Conservation (phyloP, 768 basidiomycete genomes). For the Auricularia sp. region DNA sequence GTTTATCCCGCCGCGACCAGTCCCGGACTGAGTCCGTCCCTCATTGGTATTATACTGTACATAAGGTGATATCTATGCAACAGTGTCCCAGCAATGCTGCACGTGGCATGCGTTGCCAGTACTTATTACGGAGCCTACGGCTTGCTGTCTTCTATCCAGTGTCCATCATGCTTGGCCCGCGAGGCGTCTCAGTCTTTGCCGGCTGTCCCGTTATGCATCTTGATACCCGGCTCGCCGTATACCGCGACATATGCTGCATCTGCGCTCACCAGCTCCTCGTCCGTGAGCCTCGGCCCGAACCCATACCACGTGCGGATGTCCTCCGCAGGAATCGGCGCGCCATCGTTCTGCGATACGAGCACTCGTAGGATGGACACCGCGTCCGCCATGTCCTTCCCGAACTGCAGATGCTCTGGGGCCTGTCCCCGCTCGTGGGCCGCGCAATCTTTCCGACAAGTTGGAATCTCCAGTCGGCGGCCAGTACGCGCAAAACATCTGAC, state of each 20-base stretch:
- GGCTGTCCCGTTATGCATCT: background rate
- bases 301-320: background rate
- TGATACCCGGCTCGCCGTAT: background rate
- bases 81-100: background rate
- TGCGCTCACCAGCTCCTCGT: background rate
- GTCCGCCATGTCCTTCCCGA: background rate
- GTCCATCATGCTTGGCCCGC: no score
- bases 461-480: background rate
- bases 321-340: background rate
- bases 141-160: no score
- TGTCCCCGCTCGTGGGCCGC: background rate
- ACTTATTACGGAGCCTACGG: background rate
- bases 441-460: background rate
- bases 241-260: background rate
- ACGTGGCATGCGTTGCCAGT: background rate
- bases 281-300: background rate
- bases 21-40: background rate
- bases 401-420: background rate
- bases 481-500: background rate
- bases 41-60: background rate
- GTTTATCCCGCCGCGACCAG: background rate
- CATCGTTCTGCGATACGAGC: background rate
- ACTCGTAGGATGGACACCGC: background rate
- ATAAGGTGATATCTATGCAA: background rate
- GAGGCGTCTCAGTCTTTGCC: background rate